Evolutionary conservation across 495 filamentous ascomycete genomes (phyloP), one percentile per base, ranked within the genome.

Genomic region (Xylaria flabelliformis): DNA sequence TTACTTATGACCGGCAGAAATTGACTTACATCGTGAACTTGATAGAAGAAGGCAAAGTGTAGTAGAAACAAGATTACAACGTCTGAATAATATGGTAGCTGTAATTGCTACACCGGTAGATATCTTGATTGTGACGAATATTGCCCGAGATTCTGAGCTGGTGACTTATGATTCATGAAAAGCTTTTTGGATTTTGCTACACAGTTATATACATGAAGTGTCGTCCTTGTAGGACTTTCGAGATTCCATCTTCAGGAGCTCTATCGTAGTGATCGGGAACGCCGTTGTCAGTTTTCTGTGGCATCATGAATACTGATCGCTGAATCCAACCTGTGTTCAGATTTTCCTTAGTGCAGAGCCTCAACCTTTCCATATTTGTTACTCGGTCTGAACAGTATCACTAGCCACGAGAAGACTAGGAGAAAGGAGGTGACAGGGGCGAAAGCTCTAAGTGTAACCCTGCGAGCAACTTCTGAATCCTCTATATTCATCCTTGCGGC

Each of bases 21-120:
- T 9, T 63, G 9, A 1, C 67, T 64, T 63, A 70, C 68, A 70
- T 70, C 24, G 29, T 64, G 58, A 61, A 10, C 4, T 32, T 1
- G 17, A 19, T 17, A 29, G 0, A 0, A 17, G 13, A 24, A 41
- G 17, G 5, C 24, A 46, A 32, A 19, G n/a, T 26, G 5, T 50
- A 50, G 36, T 39, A 39, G 8, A 5, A 42, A 9, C 15, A 42
- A 42, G 32, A 36, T 7, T 39, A 39, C 34, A 41, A 34, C 17
- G 3, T 59, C 13, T 21, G 6, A 39, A 61, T 32, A 61, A n/a
- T 19, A 39, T 39, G 1, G 19, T 21, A 41, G 12, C 39, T 19
- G n/a, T 2, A 41, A 10, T 19, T 39, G 17, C 34, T 39, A 21
- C 17, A 6, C 1, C 7, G 21, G 58, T 36, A 19, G n/a, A 61